Conservation (phyloP, 352 stramenopile genomes). For the Halophytophthora polymorphica region DNA sequence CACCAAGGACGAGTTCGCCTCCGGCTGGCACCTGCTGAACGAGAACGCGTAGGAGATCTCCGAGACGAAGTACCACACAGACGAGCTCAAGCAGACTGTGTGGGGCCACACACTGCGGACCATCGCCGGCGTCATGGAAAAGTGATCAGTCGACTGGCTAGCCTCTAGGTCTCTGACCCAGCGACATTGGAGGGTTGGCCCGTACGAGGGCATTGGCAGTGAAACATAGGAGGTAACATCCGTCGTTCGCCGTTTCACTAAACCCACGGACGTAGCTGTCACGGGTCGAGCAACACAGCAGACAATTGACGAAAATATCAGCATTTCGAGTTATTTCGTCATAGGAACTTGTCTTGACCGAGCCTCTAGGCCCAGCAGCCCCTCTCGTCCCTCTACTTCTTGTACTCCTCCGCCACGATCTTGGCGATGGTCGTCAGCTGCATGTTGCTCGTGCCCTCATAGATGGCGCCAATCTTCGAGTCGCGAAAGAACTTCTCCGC, state of each 20-base stretch:
- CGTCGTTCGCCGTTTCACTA: too few species aligned
- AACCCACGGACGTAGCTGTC: too few species aligned
- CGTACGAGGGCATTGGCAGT: too few species aligned
- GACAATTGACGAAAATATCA: too few species aligned
- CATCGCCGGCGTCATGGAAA: slow-evolving; percentile 5
- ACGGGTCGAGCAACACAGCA: too few species aligned
- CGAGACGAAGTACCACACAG: slow-evolving; percentile 9
- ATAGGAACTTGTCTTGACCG: too few species aligned
- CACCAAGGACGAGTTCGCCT: slow-evolving; percentile 1
- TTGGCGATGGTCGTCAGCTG: slow-evolving; percentile 94
- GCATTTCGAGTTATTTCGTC: too few species aligned
- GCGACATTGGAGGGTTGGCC: too few species aligned
- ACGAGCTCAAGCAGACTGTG: slow-evolving; percentile 7
- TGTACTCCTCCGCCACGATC: slow-evolving; percentile 87
- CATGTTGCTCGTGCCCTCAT: slow-evolving; percentile 98
- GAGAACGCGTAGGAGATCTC: slow-evolving; percentile 1
- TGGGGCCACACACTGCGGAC: slow-evolving; percentile 8
- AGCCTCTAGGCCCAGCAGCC: too few species aligned
- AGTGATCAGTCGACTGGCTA: too few species aligned
- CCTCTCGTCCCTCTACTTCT: slow-evolving; percentile 36
- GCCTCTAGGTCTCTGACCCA: too few species aligned
- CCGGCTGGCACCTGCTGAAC: slow-evolving; percentile 7
- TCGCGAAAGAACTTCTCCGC: slow-evolving; percentile 97
- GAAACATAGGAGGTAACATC: too few species aligned
- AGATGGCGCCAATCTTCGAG: slow-evolving; percentile 97